Evolutionary conservation across 495 filamentous ascomycete genomes (phyloP), one percentile per base, ranked within the genome.

Genomic region (Achaetomiella virescens): DNA sequence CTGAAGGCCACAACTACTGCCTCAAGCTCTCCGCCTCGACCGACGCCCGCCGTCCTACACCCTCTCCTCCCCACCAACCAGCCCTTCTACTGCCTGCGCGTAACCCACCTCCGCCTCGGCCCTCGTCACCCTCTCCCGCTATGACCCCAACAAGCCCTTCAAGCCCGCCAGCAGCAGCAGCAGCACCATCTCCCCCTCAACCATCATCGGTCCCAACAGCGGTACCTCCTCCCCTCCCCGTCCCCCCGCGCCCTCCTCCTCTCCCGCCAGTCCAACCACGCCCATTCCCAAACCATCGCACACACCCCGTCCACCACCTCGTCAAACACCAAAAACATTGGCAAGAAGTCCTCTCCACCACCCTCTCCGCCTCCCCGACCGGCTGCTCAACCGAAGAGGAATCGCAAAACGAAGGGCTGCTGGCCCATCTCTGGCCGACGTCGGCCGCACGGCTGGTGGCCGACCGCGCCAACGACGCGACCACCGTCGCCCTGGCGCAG

Each of bases 371-470:
- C 73, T 74, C 2, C 66, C 67, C 12, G 79, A 82, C 5, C 78
- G 79, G 4, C 73, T 83, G 8, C 78, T 77, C 8, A 20, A 17
- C 5, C 44, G 20, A 40, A 8, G 35, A 40, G 3, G 20, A 24
- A 33, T 5, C 9, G 5, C 31, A 1, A 25, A 77, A 84, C 57
- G 82, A 88, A 64, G 86, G 85, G 8, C 77, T 90, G 3, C 76
- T 91, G n/a, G 81, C 85, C 0, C 76, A 83, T n/a, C 77, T 92
- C 29, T 88, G 86, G 68, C 86, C 88, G 0, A 75, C 78, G 21
- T 76, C 83, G 14, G 88, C 88, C 1, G 79, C 85, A 3, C 83
- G 86, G 61, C 79, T 88, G 41, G 86, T 84, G 3, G 75, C 88
- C 35, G 86, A 89, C 18, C 75, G 81, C 29, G 81, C 84, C 21